A percentile compares a stretch with the other conserved stretches of the same genome.
These are phyloP conservation scores for Penicillium crustosum DNA, from an alignment of 2,329 filamentous ascomycete genomes.

Conservation along the genomic window DNA sequence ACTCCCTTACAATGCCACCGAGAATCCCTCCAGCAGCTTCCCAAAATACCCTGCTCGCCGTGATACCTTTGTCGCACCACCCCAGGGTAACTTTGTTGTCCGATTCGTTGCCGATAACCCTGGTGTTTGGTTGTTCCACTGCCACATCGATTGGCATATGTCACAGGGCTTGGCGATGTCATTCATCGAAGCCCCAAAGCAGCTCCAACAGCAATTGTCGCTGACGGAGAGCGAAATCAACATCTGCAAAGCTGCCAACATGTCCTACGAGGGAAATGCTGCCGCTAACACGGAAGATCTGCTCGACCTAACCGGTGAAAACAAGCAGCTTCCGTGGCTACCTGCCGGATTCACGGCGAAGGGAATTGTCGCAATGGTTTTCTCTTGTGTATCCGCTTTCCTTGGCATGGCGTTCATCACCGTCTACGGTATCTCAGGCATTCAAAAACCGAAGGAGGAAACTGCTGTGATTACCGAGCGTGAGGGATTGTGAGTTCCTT, in stretches of 20 bases:
- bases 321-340: constrained; percentile 54
- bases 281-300: constrained; percentile 67
- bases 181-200: constrained; percentile 62
- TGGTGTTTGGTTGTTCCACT: constrained; percentile 71
- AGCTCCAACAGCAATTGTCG: constrained; percentile 59
- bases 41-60: constrained; percentile 62
- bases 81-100: constrained; percentile 67
- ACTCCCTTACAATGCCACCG: constrained; percentile 13
- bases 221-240: constrained; percentile 64
- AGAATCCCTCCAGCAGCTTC: constrained; percentile 40
- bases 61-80: constrained; percentile 66
- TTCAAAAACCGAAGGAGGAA: background rate
- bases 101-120: constrained; percentile 48
- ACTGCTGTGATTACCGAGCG: background rate
- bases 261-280: constrained; percentile 66
- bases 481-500: background rate
- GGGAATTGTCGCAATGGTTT: constrained; percentile 72
- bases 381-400: constrained; percentile 68
- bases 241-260: constrained; percentile 55
- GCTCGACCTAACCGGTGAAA: constrained; percentile 64
- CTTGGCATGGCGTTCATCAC: constrained; percentile 66
- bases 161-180: constrained; percentile 65
- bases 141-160: constrained; percentile 78
- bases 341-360: constrained; percentile 69
- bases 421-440: constrained; percentile 55